Conservation (phyloP, 2,329 filamentous ascomycete species). For the Plectosphaerella cucumerina region DNA sequence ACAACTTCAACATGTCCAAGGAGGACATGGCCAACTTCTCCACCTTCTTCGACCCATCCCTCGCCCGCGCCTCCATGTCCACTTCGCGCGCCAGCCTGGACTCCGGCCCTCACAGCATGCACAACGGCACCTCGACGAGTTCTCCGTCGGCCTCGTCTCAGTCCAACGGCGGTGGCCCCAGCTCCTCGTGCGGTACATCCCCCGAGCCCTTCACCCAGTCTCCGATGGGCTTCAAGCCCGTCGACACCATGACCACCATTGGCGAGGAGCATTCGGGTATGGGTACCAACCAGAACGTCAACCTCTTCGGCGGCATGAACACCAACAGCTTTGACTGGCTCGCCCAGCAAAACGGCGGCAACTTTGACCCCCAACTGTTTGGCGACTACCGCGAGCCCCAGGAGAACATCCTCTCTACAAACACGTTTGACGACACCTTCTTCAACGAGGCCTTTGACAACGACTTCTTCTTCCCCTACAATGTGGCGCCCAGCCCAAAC, state of each 20-base stretch:
- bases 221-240: conserved; percentile 59
- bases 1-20: conserved; percentile 27
- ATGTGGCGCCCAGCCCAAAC: conserved; percentile 49
- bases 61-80: conserved; percentile 34
- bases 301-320: conserved; percentile 34
- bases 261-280: conserved; percentile 56
- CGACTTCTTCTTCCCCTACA: conserved; percentile 80
- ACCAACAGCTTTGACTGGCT: conserved; percentile 67
- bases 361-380: conserved; percentile 89
- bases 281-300: conserved; percentile 24
- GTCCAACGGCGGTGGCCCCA: conserved; percentile 50
- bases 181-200: conserved; percentile 70
- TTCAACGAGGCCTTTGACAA: conserved; percentile 75
- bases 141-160: conserved; percentile 62
- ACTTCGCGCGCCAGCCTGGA: conserved; percentile 47
- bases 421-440: conserved; percentile 65
- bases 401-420: conserved; percentile 67
- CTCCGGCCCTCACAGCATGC: conserved; percentile 41
- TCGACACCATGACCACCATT: conserved; percentile 61
- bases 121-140: conserved; percentile 51
- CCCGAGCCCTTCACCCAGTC: conserved; percentile 73
- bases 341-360: conserved; percentile 73
- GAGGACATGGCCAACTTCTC: conserved; percentile 52
- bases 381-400: conserved; percentile 89
- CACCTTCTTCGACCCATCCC: conserved; percentile 56